Percentiles rank a stretch among this genome's conserved stretches.
Conservation (phyloP, 108 stramenopile genomes). For the Chaetoceros muelleri region DNA sequence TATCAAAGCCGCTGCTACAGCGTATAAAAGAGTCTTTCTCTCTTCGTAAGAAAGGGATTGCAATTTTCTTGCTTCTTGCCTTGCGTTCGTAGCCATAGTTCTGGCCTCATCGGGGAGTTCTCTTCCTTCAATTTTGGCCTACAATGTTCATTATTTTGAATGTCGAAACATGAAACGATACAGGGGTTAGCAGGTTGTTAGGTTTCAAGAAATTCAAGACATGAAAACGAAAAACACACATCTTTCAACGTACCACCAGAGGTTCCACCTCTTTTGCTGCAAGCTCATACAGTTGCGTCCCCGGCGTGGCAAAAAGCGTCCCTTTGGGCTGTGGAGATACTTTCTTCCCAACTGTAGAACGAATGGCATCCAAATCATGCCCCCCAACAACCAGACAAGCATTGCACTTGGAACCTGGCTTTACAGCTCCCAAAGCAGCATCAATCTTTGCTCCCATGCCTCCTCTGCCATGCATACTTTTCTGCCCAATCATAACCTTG, state of each 20-base stretch:
- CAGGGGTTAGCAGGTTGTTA: background rate
- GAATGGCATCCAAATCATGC: slow-evolving; percentile 68
- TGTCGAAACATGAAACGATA: background rate
- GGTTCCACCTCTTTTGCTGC: slow-evolving; percentile 21
- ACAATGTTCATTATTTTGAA: background rate
- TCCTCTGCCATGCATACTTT: slow-evolving; percentile 82
- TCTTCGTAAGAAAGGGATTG: slow-evolving; percentile 55
- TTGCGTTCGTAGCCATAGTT: slow-evolving; percentile 45
- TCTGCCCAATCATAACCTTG: slow-evolving; percentile 73
- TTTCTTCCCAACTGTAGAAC: slow-evolving; percentile 40
- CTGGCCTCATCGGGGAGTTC: slow-evolving; percentile 28
- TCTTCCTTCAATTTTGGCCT: slow-evolving; percentile 1
- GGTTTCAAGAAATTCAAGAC: background rate
- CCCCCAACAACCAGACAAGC: slow-evolving; percentile 85
- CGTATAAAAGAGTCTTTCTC: slow-evolving; percentile 66
- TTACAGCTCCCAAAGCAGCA: slow-evolving; percentile 74
- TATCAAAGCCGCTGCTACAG: slow-evolving; percentile 68
- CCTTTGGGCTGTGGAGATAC: slow-evolving; percentile 24
- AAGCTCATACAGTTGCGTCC: slow-evolving; percentile 49
- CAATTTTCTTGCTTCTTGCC: slow-evolving; percentile 72
- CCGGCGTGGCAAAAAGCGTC: slow-evolving; percentile 71
- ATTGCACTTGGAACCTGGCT: slow-evolving; percentile 56
- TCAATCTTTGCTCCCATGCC: slow-evolving; percentile 91
- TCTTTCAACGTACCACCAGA: background rate
- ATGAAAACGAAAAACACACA: too few species aligned